Conservation (phyloP, 1,284 basidiomycete species). For the Trametes hirsuta region DNA sequence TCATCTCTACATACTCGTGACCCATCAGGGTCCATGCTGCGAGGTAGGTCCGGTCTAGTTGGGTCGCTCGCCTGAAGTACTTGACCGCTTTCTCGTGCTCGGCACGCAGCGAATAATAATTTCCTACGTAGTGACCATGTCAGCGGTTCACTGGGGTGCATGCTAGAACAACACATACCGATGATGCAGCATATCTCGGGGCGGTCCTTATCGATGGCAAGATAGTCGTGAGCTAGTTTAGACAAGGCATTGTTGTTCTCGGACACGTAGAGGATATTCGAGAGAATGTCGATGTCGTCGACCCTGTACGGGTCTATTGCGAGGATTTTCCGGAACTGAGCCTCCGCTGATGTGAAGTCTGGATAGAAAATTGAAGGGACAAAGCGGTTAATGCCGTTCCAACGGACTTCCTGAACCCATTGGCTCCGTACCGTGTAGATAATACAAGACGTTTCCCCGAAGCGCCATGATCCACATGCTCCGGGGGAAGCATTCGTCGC, state of each 20-base stretch:
- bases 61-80: constrained; percentile 93
- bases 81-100: constrained; percentile 97
- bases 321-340: constrained; percentile 83
- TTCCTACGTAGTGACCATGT: constrained; percentile 57
- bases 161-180: constrained; percentile 53
- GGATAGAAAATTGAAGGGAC: constrained; percentile 14
- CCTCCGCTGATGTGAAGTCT: constrained; percentile 89
- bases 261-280: constrained; percentile 96
- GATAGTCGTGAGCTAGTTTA: constrained; percentile 90
- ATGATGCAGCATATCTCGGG: constrained; percentile 96
- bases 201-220: constrained; percentile 85
- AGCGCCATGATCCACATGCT: constrained; percentile 89
- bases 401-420: not conserved
- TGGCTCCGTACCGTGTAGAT: constrained; percentile 72
- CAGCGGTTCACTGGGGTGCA: not conserved
- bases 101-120: constrained; percentile 91
- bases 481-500: constrained; percentile 75
- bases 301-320: constrained; percentile 85
- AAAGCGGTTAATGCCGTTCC: constrained; percentile 2
- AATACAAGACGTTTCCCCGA: constrained; percentile 86
- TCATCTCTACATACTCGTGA: constrained; percentile 98
- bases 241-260: constrained; percentile 89
- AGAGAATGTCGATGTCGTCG: constrained; percentile 96
- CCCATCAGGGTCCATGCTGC: constrained; percentile 99
- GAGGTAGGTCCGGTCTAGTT: constrained; percentile 92